Conservation (phyloP, 1,139 yeast genomes). For the Petasospora rhodanensis region DNA sequence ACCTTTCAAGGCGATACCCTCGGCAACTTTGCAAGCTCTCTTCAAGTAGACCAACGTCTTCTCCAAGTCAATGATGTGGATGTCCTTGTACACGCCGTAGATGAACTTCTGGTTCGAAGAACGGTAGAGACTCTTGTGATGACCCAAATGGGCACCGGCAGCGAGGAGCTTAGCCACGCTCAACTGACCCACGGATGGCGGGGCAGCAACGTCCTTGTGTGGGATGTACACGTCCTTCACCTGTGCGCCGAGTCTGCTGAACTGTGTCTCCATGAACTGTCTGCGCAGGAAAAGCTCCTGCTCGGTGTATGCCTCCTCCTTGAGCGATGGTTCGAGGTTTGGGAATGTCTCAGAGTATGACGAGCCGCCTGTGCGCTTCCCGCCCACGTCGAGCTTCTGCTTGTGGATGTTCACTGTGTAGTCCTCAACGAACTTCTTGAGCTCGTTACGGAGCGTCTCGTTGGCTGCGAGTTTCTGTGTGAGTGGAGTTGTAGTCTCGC, state of each 20-base stretch:
- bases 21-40: conserved; percentile 74
- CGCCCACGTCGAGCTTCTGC: conserved; percentile 12
- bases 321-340: conserved; percentile 30
- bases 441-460: conserved; percentile 15
- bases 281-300: conserved; percentile 79
- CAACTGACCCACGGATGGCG: conserved; percentile 51
- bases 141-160: conserved; percentile 94
- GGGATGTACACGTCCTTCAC: conserved; percentile 64
- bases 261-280: conserved; percentile 10
- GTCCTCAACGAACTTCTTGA: conserved; percentile 18
- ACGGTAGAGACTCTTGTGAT: conserved; percentile 73
- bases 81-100: conserved; percentile 82
- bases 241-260: conserved; percentile 59
- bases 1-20: conserved; percentile 78
- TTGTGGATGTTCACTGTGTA: conserved; percentile 17
- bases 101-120: conserved; percentile 85
- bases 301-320: conserved; percentile 52
- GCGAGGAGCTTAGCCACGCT: conserved; percentile 72
- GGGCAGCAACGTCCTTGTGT: conserved; percentile 57
- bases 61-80: conserved; percentile 85
- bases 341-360: conserved; percentile 25
- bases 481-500: conserved; percentile 19
- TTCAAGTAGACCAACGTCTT: conserved; percentile 72
- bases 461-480: conserved; percentile 14
- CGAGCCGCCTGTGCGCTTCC: conserved; percentile 8